Evolutionary conservation across 805 yeast genomes (phyloP).

Genomic region (Cyberlindnera euphorbiiphila): DNA sequence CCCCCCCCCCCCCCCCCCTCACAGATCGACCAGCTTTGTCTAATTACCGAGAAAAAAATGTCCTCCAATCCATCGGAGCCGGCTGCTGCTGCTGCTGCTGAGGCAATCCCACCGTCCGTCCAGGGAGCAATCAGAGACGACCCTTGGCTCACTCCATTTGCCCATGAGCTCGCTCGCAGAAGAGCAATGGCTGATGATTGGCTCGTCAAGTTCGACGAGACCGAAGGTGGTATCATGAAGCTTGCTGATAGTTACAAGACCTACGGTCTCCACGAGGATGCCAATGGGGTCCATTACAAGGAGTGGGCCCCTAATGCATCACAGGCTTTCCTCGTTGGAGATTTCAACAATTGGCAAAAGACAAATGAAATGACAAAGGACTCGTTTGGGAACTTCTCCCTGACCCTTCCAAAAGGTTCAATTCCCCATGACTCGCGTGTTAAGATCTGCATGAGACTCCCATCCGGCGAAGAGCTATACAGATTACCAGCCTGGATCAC

Average conservation of each 20-base stretch:
- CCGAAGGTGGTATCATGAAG: conserved; percentile 61
- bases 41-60: too few species aligned
- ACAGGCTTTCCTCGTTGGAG: conserved; percentile 80
- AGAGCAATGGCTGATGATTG: conserved; percentile 63
- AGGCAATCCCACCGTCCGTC: conserved; percentile 15
- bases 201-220: conserved; percentile 47
- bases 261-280: conserved; percentile 72
- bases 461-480: conserved; percentile 68
- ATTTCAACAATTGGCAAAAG: conserved; percentile 82
- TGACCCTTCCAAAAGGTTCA: conserved; percentile 59
- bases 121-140: conserved; percentile 65
- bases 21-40: too few species aligned
- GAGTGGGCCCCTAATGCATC: conserved; percentile 93
- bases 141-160: conserved; percentile 82
- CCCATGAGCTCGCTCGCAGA: conserved; percentile 64
- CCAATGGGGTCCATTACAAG: conserved; percentile 45
- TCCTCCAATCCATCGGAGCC: too few species aligned
- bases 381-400: conserved; percentile 66
- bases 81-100: not conserved
- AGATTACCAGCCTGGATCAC: conserved; percentile 87
- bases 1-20: not conserved
- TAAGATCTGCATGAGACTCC: conserved; percentile 61
- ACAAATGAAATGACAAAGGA: conserved; percentile 55
- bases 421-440: conserved; percentile 81
- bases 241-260: conserved; percentile 74